Evolutionary conservation across 1,139 yeast genomes (phyloP), one percentile per base, ranked within the genome.

Genomic region (Hemisphaericaspora xylofermentans): DNA sequence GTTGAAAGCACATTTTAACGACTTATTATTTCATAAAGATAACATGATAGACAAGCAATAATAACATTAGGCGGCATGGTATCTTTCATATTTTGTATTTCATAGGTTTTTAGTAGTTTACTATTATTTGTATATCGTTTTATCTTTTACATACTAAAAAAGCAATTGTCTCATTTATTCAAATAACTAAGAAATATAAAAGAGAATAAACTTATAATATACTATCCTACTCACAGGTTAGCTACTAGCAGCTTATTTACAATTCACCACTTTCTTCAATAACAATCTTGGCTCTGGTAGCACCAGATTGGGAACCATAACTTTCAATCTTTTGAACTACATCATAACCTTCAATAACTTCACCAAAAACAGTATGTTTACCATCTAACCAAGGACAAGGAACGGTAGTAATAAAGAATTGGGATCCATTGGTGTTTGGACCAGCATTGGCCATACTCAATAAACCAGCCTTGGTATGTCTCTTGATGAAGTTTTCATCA

Each of bases 381-480:
- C 74, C 74, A 45, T 68, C 71, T 48, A 68, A 66, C 73, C 73
- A 67, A 30, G 69, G 68, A 49, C 68, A 62, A 36, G 72, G 68
- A 32, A 68, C 71, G 33, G 74, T 67, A 52, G 74, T 68, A 47
- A 68, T 65, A 53, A 68, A 68, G 42, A 68, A 68, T 51, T 68
- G 74, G 13, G 71, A 65, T 4, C 72, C 72, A 48, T 68, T 68
- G 49, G 74, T 64, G 57, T 66, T 64, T 46, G 71, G 71, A 21
- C 74, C 74, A 35, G 72, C 66, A 48, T 68, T 68, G 44, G 74
- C 74, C 73, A 67, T 67, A 26, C 68, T 61, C 53, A 68, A 64
- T 45, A 68, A 62, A 33, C 71, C 71, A 24, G 65, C 64, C 52
- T 54, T 64, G 53, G 55, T 57, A 57, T 68, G 74, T 43, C 47